Evolutionary conservation across 2,329 filamentous ascomycete species (phyloP).

Genomic region (Penicillium sp.): DNA sequence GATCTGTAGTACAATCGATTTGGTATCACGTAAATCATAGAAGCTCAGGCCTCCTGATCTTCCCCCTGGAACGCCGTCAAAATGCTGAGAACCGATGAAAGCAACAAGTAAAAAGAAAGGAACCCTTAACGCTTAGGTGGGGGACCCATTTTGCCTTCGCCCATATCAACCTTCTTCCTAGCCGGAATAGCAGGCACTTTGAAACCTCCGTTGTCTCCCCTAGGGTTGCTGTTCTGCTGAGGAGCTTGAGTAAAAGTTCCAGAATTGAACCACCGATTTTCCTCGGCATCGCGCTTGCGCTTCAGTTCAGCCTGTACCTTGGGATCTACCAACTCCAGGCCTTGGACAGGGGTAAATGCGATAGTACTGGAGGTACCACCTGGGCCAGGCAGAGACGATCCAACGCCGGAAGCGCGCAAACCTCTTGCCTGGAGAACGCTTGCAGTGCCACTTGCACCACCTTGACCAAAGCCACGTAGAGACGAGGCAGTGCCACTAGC

Average conservation of each 20-base stretch:
- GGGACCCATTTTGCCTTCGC: slow-evolving; percentile 55
- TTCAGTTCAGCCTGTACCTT: slow-evolving; percentile 84
- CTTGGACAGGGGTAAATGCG: slow-evolving; percentile 91
- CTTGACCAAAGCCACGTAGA: slow-evolving; percentile 72
- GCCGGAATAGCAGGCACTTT: slow-evolving; percentile 76
- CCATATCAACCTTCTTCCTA: slow-evolving; percentile 70
- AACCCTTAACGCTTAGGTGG: slow-evolving; percentile 35
- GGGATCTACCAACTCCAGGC: slow-evolving; percentile 90
- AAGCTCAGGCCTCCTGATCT: slow-evolving; percentile 11
- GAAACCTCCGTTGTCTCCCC: slow-evolving; percentile 63
- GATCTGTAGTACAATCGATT: slow-evolving; percentile 12
- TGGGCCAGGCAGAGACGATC: slow-evolving; percentile 62
- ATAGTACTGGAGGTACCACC: slow-evolving; percentile 80
- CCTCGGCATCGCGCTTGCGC: slow-evolving; percentile 87
- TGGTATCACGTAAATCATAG: slow-evolving; percentile 21
- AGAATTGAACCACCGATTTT: slow-evolving; percentile 94
- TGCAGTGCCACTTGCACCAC: slow-evolving; percentile 59
- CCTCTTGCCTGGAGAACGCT: slow-evolving; percentile 75
- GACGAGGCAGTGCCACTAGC: slow-evolving; percentile 68
- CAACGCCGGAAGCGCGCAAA: slow-evolving; percentile 77
- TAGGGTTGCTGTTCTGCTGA: slow-evolving; percentile 26
- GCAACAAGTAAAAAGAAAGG: slow-evolving; percentile 4
- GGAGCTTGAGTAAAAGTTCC: slow-evolving; percentile 93
- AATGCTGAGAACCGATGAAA: slow-evolving; percentile 17
- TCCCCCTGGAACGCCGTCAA: slow-evolving; percentile 19